Percentiles rank a stretch among this genome's conserved stretches.
These are phyloP conservation scores for Phytophthora ramorum DNA, from an alignment of 352 stramenopile genomes.

Conservation along the genomic window DNA sequence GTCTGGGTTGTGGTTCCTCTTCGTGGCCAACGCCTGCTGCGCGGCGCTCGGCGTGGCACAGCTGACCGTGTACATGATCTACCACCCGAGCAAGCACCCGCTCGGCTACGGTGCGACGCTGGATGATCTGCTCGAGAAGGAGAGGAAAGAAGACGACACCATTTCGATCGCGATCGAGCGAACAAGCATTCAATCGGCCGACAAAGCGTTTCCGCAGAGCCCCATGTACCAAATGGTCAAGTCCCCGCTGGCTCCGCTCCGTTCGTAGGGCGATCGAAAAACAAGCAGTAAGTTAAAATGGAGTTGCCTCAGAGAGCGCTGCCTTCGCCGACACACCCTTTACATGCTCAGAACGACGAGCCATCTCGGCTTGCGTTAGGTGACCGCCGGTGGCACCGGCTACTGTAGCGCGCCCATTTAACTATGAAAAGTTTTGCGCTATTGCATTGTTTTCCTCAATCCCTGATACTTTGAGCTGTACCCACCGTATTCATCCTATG, in stretches of 20 bases:
- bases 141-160: conserved; percentile 23
- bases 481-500: too few species aligned
- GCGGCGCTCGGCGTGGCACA: conserved; percentile 40
- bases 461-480: too few species aligned
- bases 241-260: conserved; percentile 36
- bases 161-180: conserved; percentile 30
- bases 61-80: conserved; percentile 55
- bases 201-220: conserved; percentile 21
- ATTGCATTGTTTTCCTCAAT: too few species aligned
- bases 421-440: too few species aligned
- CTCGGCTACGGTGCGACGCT: conserved; percentile 28
- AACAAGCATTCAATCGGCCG: conserved; percentile 18
- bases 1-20: conserved; percentile 55
- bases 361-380: not conserved
- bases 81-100: conserved; percentile 56
- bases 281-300: conserved; percentile 1
- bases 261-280: conserved; percentile 2
- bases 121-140: conserved; percentile 34
- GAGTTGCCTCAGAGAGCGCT: conserved; percentile 1
- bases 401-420: too few species aligned
- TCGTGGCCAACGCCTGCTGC: conserved; percentile 57
- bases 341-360: conserved; percentile 9
- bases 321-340: conserved; percentile 3
- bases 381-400: conserved; percentile 9
- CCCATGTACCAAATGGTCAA: conserved; percentile 36